A percentile compares a stretch with the other conserved stretches of the same genome.
Evolutionary conservation across 129 eudicot genomes (phyloP).

Genomic region (Escallonia herrerae): DNA sequence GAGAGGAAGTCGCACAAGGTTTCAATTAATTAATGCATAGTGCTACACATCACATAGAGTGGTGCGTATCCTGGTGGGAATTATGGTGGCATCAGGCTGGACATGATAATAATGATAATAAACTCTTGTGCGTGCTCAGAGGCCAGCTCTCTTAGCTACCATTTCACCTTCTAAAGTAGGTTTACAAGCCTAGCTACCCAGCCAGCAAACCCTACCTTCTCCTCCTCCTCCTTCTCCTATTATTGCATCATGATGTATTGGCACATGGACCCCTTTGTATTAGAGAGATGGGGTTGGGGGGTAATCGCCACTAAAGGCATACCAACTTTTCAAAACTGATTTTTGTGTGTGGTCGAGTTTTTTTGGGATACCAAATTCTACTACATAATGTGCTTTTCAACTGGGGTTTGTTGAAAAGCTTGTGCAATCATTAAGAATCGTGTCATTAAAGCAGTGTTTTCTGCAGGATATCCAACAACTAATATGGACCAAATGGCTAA

Average conservation of each 20-base stretch:
- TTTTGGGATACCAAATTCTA: not conserved
- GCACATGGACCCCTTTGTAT: no score
- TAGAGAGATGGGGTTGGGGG: no score
- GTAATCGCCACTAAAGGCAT: not conserved
- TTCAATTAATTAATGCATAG: not conserved
- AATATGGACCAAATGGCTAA: no score
- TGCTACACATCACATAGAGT: not conserved
- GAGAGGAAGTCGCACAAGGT: not conserved
- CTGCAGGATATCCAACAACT: constrained; percentile 3
- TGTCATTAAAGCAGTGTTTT: not conserved
- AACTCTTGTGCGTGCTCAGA: no score
- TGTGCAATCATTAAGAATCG: not conserved
- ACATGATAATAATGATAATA: not conserved
- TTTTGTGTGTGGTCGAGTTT: not conserved
- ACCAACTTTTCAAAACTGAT: not conserved
- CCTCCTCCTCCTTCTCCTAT: no score
- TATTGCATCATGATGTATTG: no score
- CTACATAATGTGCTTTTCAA: not conserved
- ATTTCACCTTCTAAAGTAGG: no score
- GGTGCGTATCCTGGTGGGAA: not conserved
- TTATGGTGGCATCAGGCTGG: not conserved
- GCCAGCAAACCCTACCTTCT: no score
- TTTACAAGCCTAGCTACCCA: no score
- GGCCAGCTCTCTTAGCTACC: no score
- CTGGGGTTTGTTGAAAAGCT: not conserved